Percentiles rank a stretch among this genome's conserved stretches.
phyloP scores from a whole-genome alignment of 2,329 filamentous ascomycete genomes.

The Apiospora rasikravindrae region DNA sequence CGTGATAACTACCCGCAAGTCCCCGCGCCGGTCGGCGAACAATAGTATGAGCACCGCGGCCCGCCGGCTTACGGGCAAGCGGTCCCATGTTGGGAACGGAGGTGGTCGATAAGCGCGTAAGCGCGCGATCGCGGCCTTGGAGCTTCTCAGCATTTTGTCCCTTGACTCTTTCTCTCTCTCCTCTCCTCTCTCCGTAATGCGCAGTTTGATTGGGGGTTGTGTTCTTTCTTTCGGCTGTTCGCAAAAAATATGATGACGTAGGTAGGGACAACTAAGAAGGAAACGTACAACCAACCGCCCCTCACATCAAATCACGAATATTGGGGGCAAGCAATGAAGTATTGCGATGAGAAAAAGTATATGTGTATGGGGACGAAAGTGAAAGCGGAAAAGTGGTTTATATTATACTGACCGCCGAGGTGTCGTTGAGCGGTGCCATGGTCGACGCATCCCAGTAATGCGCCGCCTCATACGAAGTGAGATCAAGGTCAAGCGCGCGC shows the following conservation, averaged over 20 bases:
- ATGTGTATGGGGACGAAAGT: not conserved
- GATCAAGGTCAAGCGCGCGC: slow-evolving; percentile 22
- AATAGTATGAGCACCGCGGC: slow-evolving; percentile 89
- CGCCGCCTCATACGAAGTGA: slow-evolving; percentile 39
- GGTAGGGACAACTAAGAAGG: not conserved
- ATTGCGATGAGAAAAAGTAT: not conserved
- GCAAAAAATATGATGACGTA: not conserved
- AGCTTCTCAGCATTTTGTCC: slow-evolving; percentile 37
- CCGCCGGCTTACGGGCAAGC: slow-evolving; percentile 67
- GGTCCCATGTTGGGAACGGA: slow-evolving; percentile 65
- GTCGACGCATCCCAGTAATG: slow-evolving; percentile 62
- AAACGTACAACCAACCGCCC: not conserved
- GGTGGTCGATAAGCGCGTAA: slow-evolving; percentile 66
- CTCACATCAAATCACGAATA: not conserved
- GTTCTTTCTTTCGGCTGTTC: not conserved
- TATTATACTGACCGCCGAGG: slow-evolving; percentile 55
- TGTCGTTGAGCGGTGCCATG: slow-evolving; percentile 61
- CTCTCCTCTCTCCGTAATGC: not conserved
- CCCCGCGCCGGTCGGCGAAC: slow-evolving; percentile 82
- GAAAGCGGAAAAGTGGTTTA: slow-evolving; percentile 24
- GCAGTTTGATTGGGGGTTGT: not conserved
- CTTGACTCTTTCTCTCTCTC: not conserved
- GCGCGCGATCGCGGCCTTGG: slow-evolving; percentile 63
- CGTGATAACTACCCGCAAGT: slow-evolving; percentile 74
- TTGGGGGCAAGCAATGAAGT: not conserved